Evolutionary conservation across 441 rosid species (phyloP), one percentile per base, ranked within the genome.

Genomic region (Erodium texanum): DNA sequence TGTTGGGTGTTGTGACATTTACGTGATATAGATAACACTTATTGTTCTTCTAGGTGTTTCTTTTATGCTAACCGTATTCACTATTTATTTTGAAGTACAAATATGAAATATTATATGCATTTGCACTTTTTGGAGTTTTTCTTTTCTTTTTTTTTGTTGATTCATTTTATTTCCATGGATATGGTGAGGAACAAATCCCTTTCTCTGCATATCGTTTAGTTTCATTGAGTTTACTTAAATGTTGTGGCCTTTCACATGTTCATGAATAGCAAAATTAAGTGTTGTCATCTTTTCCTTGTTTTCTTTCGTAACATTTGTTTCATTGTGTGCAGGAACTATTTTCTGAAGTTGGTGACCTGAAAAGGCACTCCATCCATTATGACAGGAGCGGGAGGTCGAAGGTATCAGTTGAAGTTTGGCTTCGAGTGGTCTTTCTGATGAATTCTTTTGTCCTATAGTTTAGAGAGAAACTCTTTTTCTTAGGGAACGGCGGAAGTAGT

Each of bases 401-500:
- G 99, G 97, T 93, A 89, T 72, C 71, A 75, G 79, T 75, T 71
- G 72, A 19, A 73, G 83, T 70, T 81, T 77, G 77, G 81, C 81
- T 61, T 74, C 81, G 69, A 68, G 68, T 74, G 70, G 52, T 82
- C 80, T 75, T 75, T 74, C 71, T 65, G 80, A 78, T 79, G 85
- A 74, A 74, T 82, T 75, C 80, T 73, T 79, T 67, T 75, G 75
- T 82, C 71, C 64, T 58, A 73, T 80, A 66, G 80, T 83, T 78
- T 81, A 79, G 82, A 77, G 64, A 62, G 73, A 71, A 65, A 32
- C 67, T 78, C 79, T 68, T 82, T 80, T 79, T 77, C 76, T 69
- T 78, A 93, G 97, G 98, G 98, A 74, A 87, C 96, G 3, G 95
- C 98, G 22, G 97, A 93, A 81, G 93, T 93, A 6, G 92, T 87